Evolutionary conservation across 306 rosid genomes (phyloP).

Genomic region (Senna siamea): DNA sequence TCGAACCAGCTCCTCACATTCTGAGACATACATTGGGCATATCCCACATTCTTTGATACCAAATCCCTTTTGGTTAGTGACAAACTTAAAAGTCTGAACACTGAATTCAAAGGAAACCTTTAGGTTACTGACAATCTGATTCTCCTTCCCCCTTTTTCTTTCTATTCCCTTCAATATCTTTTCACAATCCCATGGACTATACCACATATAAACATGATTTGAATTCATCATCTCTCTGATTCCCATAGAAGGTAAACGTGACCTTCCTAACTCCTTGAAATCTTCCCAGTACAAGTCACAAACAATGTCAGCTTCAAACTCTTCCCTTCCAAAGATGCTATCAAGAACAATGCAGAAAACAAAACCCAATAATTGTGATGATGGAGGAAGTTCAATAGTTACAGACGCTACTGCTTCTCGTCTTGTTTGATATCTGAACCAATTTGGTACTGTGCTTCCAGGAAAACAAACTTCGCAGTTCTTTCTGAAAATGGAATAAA

Average conservation of each 20-base stretch:
- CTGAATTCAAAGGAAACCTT: neutral
- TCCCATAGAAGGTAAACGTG: neutral
- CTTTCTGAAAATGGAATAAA: neutral
- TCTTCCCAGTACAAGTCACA: neutral
- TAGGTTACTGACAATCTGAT: neutral
- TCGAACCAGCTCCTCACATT: neutral
- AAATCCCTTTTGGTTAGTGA: neutral
- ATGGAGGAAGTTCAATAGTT: neutral
- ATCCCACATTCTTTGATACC: neutral
- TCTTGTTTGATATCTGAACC: neutral
- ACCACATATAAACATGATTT: neutral
- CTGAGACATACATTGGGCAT: neutral
- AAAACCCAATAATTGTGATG: neutral
- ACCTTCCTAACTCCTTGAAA: too few relatives aligned
- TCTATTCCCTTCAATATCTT: neutral
- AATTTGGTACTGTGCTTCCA: neutral
- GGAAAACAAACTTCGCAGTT: slow-evolving; percentile 5
- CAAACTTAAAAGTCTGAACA: neutral
- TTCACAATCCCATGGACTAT: neutral
- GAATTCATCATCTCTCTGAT: neutral
- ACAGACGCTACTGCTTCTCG: neutral
- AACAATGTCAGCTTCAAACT: neutral
- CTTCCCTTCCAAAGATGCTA: neutral
- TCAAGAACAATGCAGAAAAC: slow-evolving; percentile 15
- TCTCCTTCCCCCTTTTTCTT: neutral